Evolutionary conservation across 2,329 filamentous ascomycete species (phyloP).

Genomic region (Xylaria sp.): DNA sequence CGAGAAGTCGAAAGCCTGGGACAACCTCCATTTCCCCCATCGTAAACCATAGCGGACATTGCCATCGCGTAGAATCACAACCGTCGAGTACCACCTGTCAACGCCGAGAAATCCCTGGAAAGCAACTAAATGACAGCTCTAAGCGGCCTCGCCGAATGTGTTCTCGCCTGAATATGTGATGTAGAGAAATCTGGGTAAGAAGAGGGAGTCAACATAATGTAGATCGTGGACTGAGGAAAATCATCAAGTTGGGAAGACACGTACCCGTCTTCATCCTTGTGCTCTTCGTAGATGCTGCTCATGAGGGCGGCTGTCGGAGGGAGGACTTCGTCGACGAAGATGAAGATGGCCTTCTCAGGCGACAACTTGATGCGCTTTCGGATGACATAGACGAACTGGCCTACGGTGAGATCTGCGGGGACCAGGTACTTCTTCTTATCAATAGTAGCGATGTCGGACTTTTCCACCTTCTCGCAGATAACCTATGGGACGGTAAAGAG

Average conservation of each 20-base stretch:
- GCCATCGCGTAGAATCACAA: slow-evolving; percentile 35
- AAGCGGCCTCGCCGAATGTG: slow-evolving; percentile 76
- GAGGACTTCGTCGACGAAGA: slow-evolving; percentile 98
- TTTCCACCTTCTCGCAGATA: slow-evolving; percentile 99
- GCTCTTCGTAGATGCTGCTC: slow-evolving; percentile 99
- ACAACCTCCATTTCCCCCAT: background rate
- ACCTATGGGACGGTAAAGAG: slow-evolving; percentile 65
- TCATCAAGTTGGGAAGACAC: slow-evolving; percentile 33
- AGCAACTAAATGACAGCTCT: slow-evolving; percentile 30
- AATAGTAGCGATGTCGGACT: slow-evolving; percentile 98
- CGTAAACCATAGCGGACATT: slow-evolving; percentile 23
- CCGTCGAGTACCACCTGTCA: slow-evolving; percentile 35
- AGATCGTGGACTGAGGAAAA: background rate
- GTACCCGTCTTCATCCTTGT: slow-evolving; percentile 83
- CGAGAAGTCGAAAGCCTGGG: background rate
- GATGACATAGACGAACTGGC: slow-evolving; percentile 99
- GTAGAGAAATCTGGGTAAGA: slow-evolving; percentile 80
- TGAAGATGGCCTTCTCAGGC: slow-evolving; percentile 99
- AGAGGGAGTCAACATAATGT: slow-evolving; percentile 19
- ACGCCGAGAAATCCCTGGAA: slow-evolving; percentile 28
- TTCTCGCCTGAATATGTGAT: slow-evolving; percentile 99
- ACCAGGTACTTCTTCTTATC: slow-evolving; percentile 99
- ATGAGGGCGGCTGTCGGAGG: slow-evolving; percentile 96
- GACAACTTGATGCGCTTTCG: slow-evolving; percentile 99
- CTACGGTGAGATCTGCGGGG: slow-evolving; percentile 94